Percentiles rank a stretch among this genome's conserved stretches.
Conservation (phyloP, 2,329 filamentous ascomycete genomes). For the Colletotrichum zoysiae region DNA sequence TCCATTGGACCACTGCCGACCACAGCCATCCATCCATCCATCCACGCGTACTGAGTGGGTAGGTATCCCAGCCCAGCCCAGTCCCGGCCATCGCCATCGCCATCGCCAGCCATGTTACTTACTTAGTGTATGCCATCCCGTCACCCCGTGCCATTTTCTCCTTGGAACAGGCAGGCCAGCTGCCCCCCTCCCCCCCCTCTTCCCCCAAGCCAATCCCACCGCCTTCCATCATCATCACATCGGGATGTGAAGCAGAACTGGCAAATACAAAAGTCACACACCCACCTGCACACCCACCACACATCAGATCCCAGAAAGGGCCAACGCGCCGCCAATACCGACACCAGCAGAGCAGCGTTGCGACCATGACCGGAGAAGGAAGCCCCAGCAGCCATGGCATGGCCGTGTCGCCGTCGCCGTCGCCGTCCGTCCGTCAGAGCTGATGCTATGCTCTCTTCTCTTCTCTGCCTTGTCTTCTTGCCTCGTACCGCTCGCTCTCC, state of each 20-base stretch:
- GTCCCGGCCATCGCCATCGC: slow-evolving; percentile 4
- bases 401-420: background rate
- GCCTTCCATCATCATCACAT: background rate
- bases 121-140: background rate
- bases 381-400: background rate
- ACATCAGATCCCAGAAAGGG: background rate
- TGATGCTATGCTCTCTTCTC: background rate
- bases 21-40: background rate
- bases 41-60: background rate
- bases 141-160: slow-evolving; percentile 28
- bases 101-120: background rate
- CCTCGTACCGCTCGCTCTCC: background rate
- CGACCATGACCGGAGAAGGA: slow-evolving; percentile 1
- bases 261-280: background rate
- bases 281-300: background rate
- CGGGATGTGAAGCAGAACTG: background rate
- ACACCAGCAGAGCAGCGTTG: slow-evolving; percentile 3
- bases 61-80: too few relatives aligned
- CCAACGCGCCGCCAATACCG: slow-evolving; percentile 7
- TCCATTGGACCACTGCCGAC: background rate
- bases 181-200: background rate
- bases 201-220: background rate
- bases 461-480: background rate
- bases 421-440: background rate
- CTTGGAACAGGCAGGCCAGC: slow-evolving; percentile 16